Base-by-base conservation (phyloP, 768 basidiomycete species). In the Pisolithus marmoratus region DNA sequence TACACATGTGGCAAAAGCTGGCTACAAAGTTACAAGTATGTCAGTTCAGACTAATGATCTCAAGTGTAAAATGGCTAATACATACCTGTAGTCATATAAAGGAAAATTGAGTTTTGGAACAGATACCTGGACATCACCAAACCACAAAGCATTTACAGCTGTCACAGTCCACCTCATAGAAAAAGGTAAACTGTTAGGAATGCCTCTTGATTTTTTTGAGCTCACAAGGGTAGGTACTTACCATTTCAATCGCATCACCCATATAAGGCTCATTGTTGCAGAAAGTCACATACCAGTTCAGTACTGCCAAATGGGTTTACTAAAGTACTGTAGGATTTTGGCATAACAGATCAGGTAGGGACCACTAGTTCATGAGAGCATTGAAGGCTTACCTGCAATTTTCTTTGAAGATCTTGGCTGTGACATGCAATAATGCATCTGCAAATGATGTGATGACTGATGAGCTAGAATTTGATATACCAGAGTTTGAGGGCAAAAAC, bases 111-210 rank as follows among this genome's bases (percentile, higher is more conserved):
- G 54, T 50, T 71, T 72, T 45, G 59, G 59, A 0, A 69, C 69
- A 1, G 70, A 75, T 56, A 61, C 63, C 0, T 75, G 72, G 73
- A 71, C 68, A 0, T 69, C 68, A 0, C 66, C 69, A 0, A 74
- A 74, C 48, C 65, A 73, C 41, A 52, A 61, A 7, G 68, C 66
- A 0, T 70, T 60, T 41, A 50, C 72, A 2, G 69, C 68, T 0
- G 43, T 69, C 7, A 62, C 60, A 0, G 68, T 71, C 2, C 71
- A 75, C 46, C 56, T 72, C 27, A 64, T 69, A 31, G 23, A 61
- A 6, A 42, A 71, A 0, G 70, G 71, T 0, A 48, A 55, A 5
- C 63, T 66, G 0, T 27, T 71, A 0, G 38, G 49, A 0, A 58
- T 73, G 7, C 38, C 69, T 0, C 58, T 76, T 0, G 72, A 76